Percentiles rank a stretch among this genome's conserved stretches.
These are phyloP conservation scores for Nannizziopsis barbatae DNA, from an alignment of 2,329 filamentous ascomycete species.

Conservation along the genomic window DNA sequence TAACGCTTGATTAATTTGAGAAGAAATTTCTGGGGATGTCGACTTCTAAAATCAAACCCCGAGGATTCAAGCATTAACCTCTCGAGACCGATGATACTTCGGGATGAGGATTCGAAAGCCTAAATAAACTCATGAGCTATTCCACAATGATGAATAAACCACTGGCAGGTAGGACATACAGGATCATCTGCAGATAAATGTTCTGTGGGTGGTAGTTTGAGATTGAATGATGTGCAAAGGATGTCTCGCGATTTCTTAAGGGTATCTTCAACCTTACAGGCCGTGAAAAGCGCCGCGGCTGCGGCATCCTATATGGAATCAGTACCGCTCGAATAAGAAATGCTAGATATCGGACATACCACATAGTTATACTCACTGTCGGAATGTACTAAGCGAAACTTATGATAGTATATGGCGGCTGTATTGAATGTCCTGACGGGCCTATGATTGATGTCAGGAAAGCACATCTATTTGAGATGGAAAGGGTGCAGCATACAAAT, in stretches of 20 bases:
- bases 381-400: constrained; percentile 76
- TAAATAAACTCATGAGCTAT: constrained; percentile 26
- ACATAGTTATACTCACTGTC: constrained; percentile 72
- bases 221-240: constrained; percentile 76
- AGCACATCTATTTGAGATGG: neutral
- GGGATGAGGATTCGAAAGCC: constrained; percentile 69
- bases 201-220: constrained; percentile 59
- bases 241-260: constrained; percentile 94
- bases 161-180: constrained; percentile 37
- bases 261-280: constrained; percentile 96
- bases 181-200: constrained; percentile 69
- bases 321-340: neutral
- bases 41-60: constrained; percentile 84
- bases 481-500: constrained; percentile 51
- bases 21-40: constrained; percentile 74
- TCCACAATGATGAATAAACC: neutral
- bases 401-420: constrained; percentile 85
- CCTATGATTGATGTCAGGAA: constrained; percentile 33
- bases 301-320: constrained; percentile 58
- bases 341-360: constrained; percentile 24
- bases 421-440: constrained; percentile 88
- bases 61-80: constrained; percentile 85
- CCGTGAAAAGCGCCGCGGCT: constrained; percentile 76
- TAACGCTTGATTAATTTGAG: constrained; percentile 63
- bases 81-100: constrained; percentile 79